Evolutionary conservation across 106 monocot species (phyloP).

Genomic region (Phalaenopsis equestris): DNA sequence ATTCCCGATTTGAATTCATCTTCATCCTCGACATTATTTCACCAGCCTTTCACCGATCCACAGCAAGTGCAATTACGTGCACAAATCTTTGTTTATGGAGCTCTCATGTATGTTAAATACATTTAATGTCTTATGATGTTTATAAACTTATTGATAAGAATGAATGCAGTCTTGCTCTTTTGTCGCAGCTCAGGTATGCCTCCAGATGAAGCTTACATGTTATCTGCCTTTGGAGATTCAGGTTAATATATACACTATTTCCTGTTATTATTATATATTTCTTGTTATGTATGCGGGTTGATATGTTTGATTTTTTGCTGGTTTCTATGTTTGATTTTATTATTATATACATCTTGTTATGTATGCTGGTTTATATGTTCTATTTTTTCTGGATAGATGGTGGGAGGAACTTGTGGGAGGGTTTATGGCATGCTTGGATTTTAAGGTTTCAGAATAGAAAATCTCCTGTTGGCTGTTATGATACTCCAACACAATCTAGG

Average conservation of each 20-base stretch:
- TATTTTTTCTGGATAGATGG: conserved; percentile 29
- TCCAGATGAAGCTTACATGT: conserved; percentile 78
- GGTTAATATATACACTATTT: conserved; percentile 43
- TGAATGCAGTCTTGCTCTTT: not conserved
- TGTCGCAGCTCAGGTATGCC: conserved; percentile 66
- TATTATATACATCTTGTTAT: not conserved
- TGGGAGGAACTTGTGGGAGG: conserved; percentile 59
- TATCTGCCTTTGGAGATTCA: conserved; percentile 76
- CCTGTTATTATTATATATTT: not conserved
- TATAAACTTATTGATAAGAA: not conserved
- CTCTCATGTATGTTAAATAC: conserved; percentile 65
- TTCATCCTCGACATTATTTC: conserved; percentile 30
- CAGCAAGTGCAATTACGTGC: conserved; percentile 94
- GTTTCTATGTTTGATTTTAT: conserved; percentile 4
- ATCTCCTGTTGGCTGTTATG: conserved; percentile 38
- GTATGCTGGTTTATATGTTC: not conserved
- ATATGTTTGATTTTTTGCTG: conserved; percentile 1
- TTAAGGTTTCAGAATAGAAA: conserved; percentile 56
- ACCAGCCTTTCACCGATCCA: conserved; percentile 75
- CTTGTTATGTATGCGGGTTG: not conserved
- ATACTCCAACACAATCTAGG: conserved; percentile 6
- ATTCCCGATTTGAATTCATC: conserved; percentile 47
- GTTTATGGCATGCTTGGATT: conserved; percentile 46
- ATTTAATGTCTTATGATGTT: not conserved
- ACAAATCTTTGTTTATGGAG: conserved; percentile 95